A percentile compares a stretch with the other conserved stretches of the same genome.
Evolutionary conservation across 345 rosid genomes (phyloP).

Genomic region (Sisymbrium altissimum): DNA sequence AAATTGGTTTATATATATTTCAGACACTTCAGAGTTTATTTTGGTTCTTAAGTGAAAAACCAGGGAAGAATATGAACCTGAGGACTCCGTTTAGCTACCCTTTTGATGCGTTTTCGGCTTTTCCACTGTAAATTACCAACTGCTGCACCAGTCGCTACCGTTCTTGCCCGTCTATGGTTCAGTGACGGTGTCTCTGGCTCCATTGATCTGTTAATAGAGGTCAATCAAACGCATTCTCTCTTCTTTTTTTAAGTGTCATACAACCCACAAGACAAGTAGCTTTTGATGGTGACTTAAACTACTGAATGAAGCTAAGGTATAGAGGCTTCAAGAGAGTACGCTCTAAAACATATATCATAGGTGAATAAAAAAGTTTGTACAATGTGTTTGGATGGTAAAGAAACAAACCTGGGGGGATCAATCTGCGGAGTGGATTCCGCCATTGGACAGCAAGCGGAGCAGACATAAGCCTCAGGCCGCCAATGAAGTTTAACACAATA

Average conservation of each 20-base stretch:
- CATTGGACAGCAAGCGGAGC: conserved; percentile 75
- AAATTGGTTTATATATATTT: neutral
- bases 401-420: conserved; percentile 48
- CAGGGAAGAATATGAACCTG: conserved; percentile 50
- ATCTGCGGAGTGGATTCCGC: conserved; percentile 12
- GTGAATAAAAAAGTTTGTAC: neutral
- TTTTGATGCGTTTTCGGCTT: conserved; percentile 64
- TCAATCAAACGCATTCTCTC: conserved; percentile 11
- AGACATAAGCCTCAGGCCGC: conserved; percentile 48
- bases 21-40: neutral
- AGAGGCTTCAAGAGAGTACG: neutral
- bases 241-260: neutral
- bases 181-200: conserved; percentile 68
- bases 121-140: conserved; percentile 53
- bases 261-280: neutral
- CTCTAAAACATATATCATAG: neutral
- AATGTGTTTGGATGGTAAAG: conserved; percentile 2
- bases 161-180: conserved; percentile 27
- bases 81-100: conserved; percentile 48
- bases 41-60: conserved; percentile 37
- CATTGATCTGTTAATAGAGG: conserved; percentile 40
- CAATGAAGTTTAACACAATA: conserved; percentile 56
- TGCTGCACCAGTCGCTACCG: neutral
- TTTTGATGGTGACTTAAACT: neutral
- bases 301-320: neutral